Conservation (phyloP, 352 stramenopile genomes). For the Thalassiosira mediterranea region DNA sequence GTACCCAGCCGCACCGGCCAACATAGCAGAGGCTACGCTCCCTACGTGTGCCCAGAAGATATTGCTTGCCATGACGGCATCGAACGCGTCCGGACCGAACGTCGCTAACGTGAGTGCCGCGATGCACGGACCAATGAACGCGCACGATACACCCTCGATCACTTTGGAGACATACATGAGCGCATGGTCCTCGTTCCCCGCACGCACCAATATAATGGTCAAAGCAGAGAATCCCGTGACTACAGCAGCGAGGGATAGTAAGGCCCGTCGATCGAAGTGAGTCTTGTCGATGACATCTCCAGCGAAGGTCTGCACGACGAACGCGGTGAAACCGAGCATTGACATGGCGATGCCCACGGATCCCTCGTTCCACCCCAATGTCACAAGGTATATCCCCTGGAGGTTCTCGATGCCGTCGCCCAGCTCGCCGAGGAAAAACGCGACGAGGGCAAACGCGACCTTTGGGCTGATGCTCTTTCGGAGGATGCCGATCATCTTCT, state of each 20-base stretch:
- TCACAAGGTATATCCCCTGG: conserved; percentile 76
- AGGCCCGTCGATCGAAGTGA: conserved; percentile 68
- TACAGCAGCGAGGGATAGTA: conserved; percentile 62
- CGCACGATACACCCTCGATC: conserved; percentile 70
- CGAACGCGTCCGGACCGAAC: conserved; percentile 76
- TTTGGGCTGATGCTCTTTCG: conserved; percentile 29
- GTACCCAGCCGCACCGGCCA: conserved; percentile 66
- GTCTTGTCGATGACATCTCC: conserved; percentile 81
- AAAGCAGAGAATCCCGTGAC: conserved; percentile 73
- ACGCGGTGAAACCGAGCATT: conserved; percentile 75
- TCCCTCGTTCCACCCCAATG: conserved; percentile 78
- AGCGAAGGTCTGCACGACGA: conserved; percentile 76
- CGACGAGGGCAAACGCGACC: conserved; percentile 71
- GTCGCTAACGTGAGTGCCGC: conserved; percentile 74
- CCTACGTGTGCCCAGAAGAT: conserved; percentile 79
- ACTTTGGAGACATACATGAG: conserved; percentile 75
- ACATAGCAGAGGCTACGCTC: conserved; percentile 44
- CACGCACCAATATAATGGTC: conserved; percentile 72
- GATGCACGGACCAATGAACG: conserved; percentile 79
- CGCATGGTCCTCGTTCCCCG: conserved; percentile 68
- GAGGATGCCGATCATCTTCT: too few species aligned
- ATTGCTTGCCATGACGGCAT: conserved; percentile 79
- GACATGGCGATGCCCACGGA: conserved; percentile 68
- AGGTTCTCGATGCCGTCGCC: conserved; percentile 80
- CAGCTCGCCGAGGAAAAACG: conserved; percentile 76